Conservation (phyloP, 2,329 filamentous ascomycete species). For the Verticillium alfalfae region DNA sequence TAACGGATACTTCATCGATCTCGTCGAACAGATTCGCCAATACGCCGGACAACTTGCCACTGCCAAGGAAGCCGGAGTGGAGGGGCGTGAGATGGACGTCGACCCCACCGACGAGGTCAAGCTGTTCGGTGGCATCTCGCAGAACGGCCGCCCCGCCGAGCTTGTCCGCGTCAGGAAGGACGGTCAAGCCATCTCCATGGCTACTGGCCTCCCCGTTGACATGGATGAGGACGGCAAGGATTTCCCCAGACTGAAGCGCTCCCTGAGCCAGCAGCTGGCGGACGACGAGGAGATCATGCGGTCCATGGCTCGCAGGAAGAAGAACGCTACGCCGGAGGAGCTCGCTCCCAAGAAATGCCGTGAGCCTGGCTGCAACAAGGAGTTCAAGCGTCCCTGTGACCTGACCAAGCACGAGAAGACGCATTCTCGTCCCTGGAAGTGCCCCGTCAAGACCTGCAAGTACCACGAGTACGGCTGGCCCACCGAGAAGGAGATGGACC, state of each 20-base stretch:
- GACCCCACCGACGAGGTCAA: constrained; percentile 66
- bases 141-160: constrained; percentile 78
- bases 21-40: constrained; percentile 86
- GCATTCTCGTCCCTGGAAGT: constrained; percentile 95
- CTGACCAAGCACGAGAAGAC: constrained; percentile 98
- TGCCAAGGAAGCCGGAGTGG: constrained; percentile 61
- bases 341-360: constrained; percentile 74
- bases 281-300: constrained; percentile 80
- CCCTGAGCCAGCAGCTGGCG: constrained; percentile 62
- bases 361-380: constrained; percentile 73
- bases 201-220: constrained; percentile 61
- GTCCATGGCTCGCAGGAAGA: constrained; percentile 94
- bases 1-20: constrained; percentile 94
- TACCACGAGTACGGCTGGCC: constrained; percentile 90
- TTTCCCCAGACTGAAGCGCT: constrained; percentile 56
- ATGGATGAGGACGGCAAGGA: constrained; percentile 40
- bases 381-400: constrained; percentile 96
- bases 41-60: constrained; percentile 82
- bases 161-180: constrained; percentile 77
- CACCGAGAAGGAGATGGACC: constrained; percentile 94
- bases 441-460: constrained; percentile 74
- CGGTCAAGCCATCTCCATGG: constrained; percentile 73
- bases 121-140: constrained; percentile 73
- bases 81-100: constrained; percentile 53
- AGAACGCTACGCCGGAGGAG: constrained; percentile 82